Conservation (phyloP, 768 basidiomycete species). For the Amanita polypyramis region DNA sequence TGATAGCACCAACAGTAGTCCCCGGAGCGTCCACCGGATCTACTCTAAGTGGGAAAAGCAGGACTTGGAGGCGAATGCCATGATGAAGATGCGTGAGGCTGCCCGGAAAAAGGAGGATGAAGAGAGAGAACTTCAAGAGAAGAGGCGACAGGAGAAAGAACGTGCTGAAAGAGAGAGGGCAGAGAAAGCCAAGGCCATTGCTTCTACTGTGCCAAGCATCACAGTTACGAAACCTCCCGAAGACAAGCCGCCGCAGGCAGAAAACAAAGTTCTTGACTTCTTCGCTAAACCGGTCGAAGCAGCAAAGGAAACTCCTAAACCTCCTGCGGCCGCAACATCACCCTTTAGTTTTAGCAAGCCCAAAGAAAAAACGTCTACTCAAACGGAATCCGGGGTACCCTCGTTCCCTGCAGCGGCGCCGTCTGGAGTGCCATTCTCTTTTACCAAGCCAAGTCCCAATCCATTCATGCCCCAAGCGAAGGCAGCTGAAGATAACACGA, state of each 20-base stretch:
- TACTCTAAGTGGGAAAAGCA: conserved; percentile 85
- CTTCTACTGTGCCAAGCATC: conserved; percentile 9
- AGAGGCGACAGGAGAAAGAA: conserved; percentile 22
- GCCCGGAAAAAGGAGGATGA: conserved; percentile 35
- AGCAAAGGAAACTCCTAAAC: conserved; percentile 1
- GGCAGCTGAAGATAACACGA: neutral
- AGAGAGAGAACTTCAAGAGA: conserved; percentile 22
- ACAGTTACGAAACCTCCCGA: conserved; percentile 8
- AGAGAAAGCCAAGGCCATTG: conserved; percentile 15
- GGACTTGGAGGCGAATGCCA: conserved; percentile 71
- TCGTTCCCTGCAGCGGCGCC: neutral
- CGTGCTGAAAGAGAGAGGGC: conserved; percentile 17
- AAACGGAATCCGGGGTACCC: neutral
- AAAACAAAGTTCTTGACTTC: neutral
- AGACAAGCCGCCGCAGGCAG: neutral
- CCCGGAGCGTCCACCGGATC: conserved; percentile 22
- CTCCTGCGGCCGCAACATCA: neutral
- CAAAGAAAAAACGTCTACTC: neutral
- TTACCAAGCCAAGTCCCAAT: neutral
- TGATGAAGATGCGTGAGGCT: conserved; percentile 55
- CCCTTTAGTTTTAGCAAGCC: neutral
- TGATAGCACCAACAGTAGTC: conserved; percentile 46
- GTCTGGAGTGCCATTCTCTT: neutral
- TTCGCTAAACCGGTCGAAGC: conserved; percentile 1
- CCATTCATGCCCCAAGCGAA: conserved; percentile 1